These are phyloP conservation scores for Globisporangium cylindrosporum DNA, from an alignment of 352 stramenopile species.

Conservation along the genomic window DNA sequence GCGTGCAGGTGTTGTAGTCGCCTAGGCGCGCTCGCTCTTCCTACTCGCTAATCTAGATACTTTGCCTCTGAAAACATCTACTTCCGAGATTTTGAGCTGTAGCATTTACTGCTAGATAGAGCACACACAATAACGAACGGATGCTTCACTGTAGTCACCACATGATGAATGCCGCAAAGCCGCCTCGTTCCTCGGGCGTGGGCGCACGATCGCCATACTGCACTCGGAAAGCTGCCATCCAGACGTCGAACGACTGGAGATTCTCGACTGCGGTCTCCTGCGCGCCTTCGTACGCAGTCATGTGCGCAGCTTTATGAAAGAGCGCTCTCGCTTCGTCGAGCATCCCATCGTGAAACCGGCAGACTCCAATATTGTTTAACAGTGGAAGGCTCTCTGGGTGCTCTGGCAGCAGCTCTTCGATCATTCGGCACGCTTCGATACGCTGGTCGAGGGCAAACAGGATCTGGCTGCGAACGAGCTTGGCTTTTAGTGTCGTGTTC, in stretches of 20 bases:
- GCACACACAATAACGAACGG: too few relatives aligned
- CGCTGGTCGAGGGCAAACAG: conserved; percentile 15
- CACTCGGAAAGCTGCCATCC: neutral
- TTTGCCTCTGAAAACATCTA: too few relatives aligned
- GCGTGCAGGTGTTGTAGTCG: too few relatives aligned
- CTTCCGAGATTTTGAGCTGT: too few relatives aligned
- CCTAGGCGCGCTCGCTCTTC: too few relatives aligned
- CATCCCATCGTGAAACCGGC: conserved; percentile 15
- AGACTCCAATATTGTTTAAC: conserved; percentile 34
- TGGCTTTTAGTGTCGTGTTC: conserved; percentile 24
- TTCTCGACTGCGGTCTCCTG: neutral
- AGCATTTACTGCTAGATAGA: too few relatives aligned
- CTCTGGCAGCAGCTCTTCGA: neutral
- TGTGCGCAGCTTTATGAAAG: conserved; percentile 18
- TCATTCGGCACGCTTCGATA: neutral
- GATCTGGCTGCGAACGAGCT: conserved; percentile 25
- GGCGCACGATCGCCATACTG: neutral
- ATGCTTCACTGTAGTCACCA: neutral
- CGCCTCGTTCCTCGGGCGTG: neutral
- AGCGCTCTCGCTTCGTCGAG: conserved; percentile 18
- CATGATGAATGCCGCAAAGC: neutral
- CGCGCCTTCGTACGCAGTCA: neutral
- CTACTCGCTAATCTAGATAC: too few relatives aligned
- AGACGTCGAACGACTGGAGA: neutral
- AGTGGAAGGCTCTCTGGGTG: conserved; percentile 19